Evolutionary conservation across 352 stramenopile genomes (phyloP), one percentile per base, ranked within the genome.

Genomic region (Phytopythium aichiense): DNA sequence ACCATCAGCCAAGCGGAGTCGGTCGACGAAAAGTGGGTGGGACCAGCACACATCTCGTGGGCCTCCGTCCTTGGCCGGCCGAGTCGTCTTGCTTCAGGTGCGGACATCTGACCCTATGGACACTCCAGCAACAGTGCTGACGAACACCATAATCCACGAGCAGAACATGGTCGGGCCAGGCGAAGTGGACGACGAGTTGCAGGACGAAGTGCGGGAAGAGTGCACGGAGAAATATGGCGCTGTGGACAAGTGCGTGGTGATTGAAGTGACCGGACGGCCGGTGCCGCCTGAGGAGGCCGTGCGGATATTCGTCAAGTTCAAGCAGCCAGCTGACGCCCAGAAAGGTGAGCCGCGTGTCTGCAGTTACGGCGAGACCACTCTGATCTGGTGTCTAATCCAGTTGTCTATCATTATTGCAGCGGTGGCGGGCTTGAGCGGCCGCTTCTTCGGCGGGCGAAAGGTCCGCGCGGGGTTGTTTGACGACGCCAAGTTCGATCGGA

Each of bases 141-240:
- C 22, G n/a, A n/a, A 48, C 22, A 30, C 20, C 20, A 5, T 5
- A 1, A 25, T 23, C 18, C 9, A 28, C 69, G 43, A 56, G 15
- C 42, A 97, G 84, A 97, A 97, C 71, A 97, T 97, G 89, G 88
- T 97, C 49, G 87, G 78, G 18, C 86, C 87, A 15, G 88, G 84
- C 16, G 87, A 97, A 74, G 91, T 97, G 8, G 91, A 97, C 62
- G 84, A 91, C 25, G 84, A 94, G 38, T 65, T 97, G 15, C 69
- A 95, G 67, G 82, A 84, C 7, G 91, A 97, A 74, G 89, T 94
- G 9, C 93, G 88, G 61, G 83, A 91, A 45, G 91, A 97, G 65
- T 97, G 89, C 58, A 61, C 68, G 1, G 68, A 76, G 37, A 95
- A 86, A 63, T 97, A 96, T 57, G 91, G 91, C 0, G 71, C 76